These are phyloP conservation scores for Viridothelium virens DNA, from an alignment of 495 filamentous ascomycete species.

Conservation along the genomic window DNA sequence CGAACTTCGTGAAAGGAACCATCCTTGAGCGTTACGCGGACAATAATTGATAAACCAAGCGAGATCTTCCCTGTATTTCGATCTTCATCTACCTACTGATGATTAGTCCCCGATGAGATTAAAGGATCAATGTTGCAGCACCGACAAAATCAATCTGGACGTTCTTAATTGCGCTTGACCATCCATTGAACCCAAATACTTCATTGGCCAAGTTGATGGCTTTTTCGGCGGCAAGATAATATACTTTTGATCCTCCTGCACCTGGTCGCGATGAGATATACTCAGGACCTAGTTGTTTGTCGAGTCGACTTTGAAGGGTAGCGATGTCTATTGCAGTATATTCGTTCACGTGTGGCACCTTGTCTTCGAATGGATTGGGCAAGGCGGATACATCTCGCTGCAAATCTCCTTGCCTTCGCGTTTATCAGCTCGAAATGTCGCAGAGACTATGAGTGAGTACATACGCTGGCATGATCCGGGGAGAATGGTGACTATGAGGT, in stretches of 20 bases:
- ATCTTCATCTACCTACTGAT: slow-evolving; percentile 53
- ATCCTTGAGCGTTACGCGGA: slow-evolving; percentile 81
- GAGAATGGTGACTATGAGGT: neutral
- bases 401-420: slow-evolving; percentile 67
- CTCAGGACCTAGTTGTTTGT: slow-evolving; percentile 94
- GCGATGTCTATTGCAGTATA: slow-evolving; percentile 89
- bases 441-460: too few species aligned
- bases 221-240: slow-evolving; percentile 89
- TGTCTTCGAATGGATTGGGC: slow-evolving; percentile 72
- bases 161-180: slow-evolving; percentile 83
- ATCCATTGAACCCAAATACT: slow-evolving; percentile 97
- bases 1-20: slow-evolving; percentile 75
- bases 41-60: slow-evolving; percentile 76
- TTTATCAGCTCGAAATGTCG: neutral
- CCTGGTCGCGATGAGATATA: slow-evolving; percentile 82
- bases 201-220: slow-evolving; percentile 94
- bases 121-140: neutral
- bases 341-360: slow-evolving; percentile 55
- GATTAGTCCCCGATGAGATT: slow-evolving; percentile 12
- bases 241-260: slow-evolving; percentile 71
- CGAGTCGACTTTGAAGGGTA: slow-evolving; percentile 72
- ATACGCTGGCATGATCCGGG: neutral
- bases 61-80: slow-evolving; percentile 59
- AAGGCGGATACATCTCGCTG: slow-evolving; percentile 45
- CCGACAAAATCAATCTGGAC: slow-evolving; percentile 84